Conservation (phyloP, 2,329 filamentous ascomycete genomes). For the Alternaria sp. region DNA sequence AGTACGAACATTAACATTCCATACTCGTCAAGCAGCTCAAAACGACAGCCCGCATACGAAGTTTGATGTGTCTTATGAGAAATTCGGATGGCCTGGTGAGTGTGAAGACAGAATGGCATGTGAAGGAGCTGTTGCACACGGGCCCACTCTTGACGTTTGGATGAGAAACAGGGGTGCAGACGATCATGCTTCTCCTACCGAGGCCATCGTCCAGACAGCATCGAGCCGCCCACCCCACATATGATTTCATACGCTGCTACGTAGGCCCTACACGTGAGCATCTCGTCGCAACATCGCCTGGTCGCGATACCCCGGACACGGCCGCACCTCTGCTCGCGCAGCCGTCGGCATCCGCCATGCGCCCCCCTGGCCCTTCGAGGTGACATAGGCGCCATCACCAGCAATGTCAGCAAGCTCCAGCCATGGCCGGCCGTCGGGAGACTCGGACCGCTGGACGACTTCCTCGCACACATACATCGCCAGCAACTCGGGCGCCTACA, state of each 20-base stretch:
- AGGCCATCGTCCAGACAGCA: neutral
- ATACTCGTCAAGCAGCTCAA: neutral
- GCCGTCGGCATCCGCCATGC: constrained; percentile 32
- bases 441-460: constrained; percentile 39
- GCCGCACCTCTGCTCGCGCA: constrained; percentile 18
- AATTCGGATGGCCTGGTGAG: neutral
- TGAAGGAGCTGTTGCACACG: constrained; percentile 1
- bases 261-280: neutral
- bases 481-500: constrained; percentile 27
- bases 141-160: neutral
- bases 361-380: constrained; percentile 30
- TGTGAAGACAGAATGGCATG: neutral
- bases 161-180: constrained; percentile 6
- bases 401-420: constrained; percentile 44
- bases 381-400: constrained; percentile 24
- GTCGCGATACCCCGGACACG: neutral
- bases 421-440: constrained; percentile 41
- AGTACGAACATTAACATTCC: neutral
- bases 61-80: neutral
- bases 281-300: constrained; percentile 1
- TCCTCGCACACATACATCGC: constrained; percentile 45
- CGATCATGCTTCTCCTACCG: constrained; percentile 1
- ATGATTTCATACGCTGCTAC: constrained; percentile 3
- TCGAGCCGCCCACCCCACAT: constrained; percentile 7
- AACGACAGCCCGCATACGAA: neutral